Base-by-base conservation (phyloP, 1,139 yeast species). In the Candida dubliniensis region DNA sequence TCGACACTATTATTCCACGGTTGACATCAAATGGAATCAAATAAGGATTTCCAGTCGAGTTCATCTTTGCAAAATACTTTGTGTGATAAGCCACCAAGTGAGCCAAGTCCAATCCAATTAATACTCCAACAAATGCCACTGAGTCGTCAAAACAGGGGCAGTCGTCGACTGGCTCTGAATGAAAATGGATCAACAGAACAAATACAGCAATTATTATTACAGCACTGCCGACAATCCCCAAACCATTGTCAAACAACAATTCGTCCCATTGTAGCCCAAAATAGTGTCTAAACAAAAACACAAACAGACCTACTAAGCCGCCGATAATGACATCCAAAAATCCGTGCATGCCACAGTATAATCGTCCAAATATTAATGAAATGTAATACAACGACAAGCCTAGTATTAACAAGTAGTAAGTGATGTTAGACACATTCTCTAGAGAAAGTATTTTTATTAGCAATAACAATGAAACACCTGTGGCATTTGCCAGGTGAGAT, bases 291-390 rank as follows among this genome's bases (percentile, higher is more conserved):
- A 72, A 59, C 10, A 71, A 41, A 43, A 76, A 76, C 36, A 82
- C 68, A 0, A 62, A 37, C 0, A 67, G 44, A 0, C 99, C 99
- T 25, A 89, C 71, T 0, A 76, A 0, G 0, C 81, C 66, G 2
- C 99, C 99, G 9, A 79, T 65, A 1, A 70, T 43, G 4, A 93
- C 72, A 61, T 93, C 99, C 29, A 87, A 66, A 49, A 87, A 79
- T 2, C 99, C 99, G 64, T 93, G 99, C 99, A 93, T 93, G 4
- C 99, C 99, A 63, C 97, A 91, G 65, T 93, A 93, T 7, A 93
- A 61, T 45, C 99, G 72, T 26, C 99, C 99, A 50, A 81, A 64
- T 1, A 87, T 79, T 50, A 93, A 71, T 9, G 95, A 82, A 24
- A 72, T 49, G 57, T 82, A 85, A 60, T 91, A 90, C 12, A 77